A percentile compares a stretch with the other conserved stretches of the same genome.
Conservation (phyloP, 805 yeast genomes). For the Monosporozyma unispora region DNA sequence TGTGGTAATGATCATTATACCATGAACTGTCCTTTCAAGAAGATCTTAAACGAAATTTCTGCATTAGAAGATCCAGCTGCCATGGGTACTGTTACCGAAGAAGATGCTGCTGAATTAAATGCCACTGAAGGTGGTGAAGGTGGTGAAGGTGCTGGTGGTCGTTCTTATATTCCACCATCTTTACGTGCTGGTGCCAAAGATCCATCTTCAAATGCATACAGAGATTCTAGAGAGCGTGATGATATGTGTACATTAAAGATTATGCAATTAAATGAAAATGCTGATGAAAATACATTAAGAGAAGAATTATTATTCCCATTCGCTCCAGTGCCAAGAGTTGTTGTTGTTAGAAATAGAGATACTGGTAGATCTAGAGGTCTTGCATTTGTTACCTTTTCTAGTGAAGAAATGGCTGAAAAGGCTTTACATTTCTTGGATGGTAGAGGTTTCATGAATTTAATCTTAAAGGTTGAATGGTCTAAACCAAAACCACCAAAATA, state of each 20-base stretch:
- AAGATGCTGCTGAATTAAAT: slow-evolving; percentile 24
- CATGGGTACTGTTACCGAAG: slow-evolving; percentile 26
- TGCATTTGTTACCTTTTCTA: slow-evolving; percentile 80
- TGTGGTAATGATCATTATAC: slow-evolving; percentile 95
- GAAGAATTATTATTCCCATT: slow-evolving; percentile 57
- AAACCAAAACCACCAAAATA: slow-evolving; percentile 31
- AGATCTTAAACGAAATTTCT: slow-evolving; percentile 53
- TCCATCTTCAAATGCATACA: slow-evolving; percentile 35
- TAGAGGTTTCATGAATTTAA: slow-evolving; percentile 85
- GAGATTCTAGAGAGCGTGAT: slow-evolving; percentile 54
- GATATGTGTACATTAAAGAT: slow-evolving; percentile 83
- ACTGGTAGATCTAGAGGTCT: slow-evolving; percentile 93
- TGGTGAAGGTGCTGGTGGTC: slow-evolving; percentile 26
- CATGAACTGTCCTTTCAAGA: slow-evolving; percentile 91
- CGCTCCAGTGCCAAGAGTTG: slow-evolving; percentile 66
- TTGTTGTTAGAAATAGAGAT: slow-evolving; percentile 80
- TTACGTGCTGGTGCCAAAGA: slow-evolving; percentile 35
- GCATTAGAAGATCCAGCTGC: slow-evolving; percentile 32
- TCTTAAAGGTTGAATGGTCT: slow-evolving; percentile 58
- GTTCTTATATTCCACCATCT: slow-evolving; percentile 56
- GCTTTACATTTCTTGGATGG: slow-evolving; percentile 78
- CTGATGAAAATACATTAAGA: slow-evolving; percentile 73
- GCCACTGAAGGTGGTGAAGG: slow-evolving; percentile 22
- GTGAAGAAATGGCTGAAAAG: slow-evolving; percentile 57
- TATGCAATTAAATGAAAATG: slow-evolving; percentile 80